Evolutionary conservation across 805 yeast genomes (phyloP), one percentile per base, ranked within the genome.

Genomic region (Candida xyloterini): DNA sequence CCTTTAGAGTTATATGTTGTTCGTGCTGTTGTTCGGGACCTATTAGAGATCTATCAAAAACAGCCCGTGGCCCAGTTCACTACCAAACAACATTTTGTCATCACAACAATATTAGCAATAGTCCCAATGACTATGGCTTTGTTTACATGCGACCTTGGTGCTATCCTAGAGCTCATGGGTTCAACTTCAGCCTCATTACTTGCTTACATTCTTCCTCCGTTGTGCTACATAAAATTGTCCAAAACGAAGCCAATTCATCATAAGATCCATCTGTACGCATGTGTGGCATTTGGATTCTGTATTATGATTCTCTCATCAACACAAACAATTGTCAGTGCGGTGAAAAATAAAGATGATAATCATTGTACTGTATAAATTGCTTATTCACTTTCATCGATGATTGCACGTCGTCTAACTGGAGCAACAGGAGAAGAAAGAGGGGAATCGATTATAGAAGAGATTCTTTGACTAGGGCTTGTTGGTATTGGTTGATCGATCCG

Each of bases 1-100:
- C 98, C 98, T 0, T 60, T 90, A 37, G 98, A 90, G 60, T 76
- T 90, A 0, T 90, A 89, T 59, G 98, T 91, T 2, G 80, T 93
- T 23, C 67, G 97, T 47, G 95, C 90, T 50, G 95, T 90, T 1
- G 60, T 86, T n/a, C 73, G 78, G 43, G 95, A 87, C 50, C 64
- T 82, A 56, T 63, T 68, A 53, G 44, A 49, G 7, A 51, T 58
- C 7, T 59, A 58, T 39, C 52, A 57, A 16, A 44, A 47, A 11
- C 38, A 50, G 26, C 33, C 33, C 15, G 48, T 50, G 15, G 41
- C 47, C 3, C 44, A 36, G 9, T 36, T 60, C 4, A 57, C 74
- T 4, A 55, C 64, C 2, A 67, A 48, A 34, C 75, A 73, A 37
- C 95, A 88, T 56, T 62, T 79, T 27, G 39, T 74, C 10, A 68